A percentile compares a stretch with the other conserved stretches of the same genome.
These are phyloP conservation scores for Rhodosorus marinus DNA, from an alignment of 23 red algal species.

Conservation along the genomic window DNA sequence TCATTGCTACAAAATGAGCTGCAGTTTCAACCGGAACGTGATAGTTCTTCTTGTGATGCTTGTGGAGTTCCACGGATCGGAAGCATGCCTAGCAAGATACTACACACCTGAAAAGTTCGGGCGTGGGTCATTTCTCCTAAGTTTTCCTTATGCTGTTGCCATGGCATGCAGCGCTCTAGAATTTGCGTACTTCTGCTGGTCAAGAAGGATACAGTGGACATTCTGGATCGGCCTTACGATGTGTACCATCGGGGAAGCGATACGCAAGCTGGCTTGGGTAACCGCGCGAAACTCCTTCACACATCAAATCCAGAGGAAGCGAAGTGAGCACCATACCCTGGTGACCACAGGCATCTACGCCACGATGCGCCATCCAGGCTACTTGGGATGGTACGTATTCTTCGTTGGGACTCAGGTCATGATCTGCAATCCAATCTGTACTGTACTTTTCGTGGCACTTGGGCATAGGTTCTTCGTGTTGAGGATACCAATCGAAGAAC, in stretches of 20 bases:
- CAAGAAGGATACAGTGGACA: constrained; percentile 17
- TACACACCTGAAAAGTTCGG: too few species aligned
- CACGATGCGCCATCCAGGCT: constrained; percentile 53
- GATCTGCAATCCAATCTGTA: constrained; percentile 33
- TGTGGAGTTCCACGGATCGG: too few species aligned
- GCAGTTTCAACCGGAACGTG: too few species aligned
- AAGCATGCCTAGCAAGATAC: too few species aligned
- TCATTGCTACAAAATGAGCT: too few species aligned
- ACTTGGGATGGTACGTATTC: constrained; percentile 87
- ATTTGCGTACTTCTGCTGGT: constrained; percentile 75
- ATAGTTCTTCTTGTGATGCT: too few species aligned
- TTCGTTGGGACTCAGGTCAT: constrained; percentile 55
- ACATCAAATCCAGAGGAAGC: constrained; percentile 29
- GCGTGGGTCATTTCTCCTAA: too few species aligned
- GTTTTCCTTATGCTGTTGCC: too few species aligned
- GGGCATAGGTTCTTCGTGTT: constrained; percentile 56
- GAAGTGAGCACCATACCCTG: constrained; percentile 16
- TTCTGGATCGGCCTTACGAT: constrained; percentile 30
- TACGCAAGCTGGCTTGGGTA: constrained; percentile 52
- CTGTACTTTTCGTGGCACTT: constrained; percentile 20
- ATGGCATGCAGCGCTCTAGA: too few species aligned
- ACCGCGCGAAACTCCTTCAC: constrained; percentile 44
- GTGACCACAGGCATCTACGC: constrained; percentile 57
- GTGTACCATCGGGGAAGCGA: constrained; percentile 17
- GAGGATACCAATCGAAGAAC: constrained; percentile 67